Evolutionary conservation across 2,329 filamentous ascomycete genomes (phyloP).

Genomic region (Thielaviopsis cerberus): DNA sequence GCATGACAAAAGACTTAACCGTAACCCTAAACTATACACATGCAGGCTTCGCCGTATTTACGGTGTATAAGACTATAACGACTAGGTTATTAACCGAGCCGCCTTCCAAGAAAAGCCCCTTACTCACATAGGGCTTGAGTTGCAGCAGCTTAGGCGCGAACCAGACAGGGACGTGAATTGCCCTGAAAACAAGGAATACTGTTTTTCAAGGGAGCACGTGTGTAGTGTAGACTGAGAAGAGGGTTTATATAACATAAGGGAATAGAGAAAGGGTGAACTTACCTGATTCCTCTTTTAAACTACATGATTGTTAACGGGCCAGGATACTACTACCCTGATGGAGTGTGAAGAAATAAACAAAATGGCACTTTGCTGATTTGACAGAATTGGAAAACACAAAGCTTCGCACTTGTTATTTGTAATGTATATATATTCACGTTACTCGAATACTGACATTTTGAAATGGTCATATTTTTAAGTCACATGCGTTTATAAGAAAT

Average conservation of each 20-base stretch:
- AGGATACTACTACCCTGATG: no score
- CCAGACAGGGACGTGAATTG: background rate
- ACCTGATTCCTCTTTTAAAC: no score
- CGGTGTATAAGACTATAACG: background rate
- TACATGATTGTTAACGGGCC: no score
- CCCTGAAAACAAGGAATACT: background rate
- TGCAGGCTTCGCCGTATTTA: background rate
- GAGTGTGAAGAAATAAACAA: background rate
- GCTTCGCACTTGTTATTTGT: background rate
- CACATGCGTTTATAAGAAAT: background rate
- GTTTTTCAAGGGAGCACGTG: background rate
- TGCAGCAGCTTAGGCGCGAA: background rate
- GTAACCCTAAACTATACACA: background rate
- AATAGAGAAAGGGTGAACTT: background rate
- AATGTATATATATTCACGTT: no score
- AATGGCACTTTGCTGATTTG: background rate
- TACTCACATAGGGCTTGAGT: background rate
- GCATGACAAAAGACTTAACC: no score
- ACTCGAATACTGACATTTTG: background rate
- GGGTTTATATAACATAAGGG: background rate
- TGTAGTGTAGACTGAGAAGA: background rate
- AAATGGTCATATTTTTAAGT: background rate
- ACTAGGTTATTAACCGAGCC: background rate
- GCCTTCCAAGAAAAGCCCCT: background rate
- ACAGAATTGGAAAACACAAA: background rate